Percentiles rank a stretch among this genome's conserved stretches.
Evolutionary conservation across 805 yeast genomes (phyloP).

Genomic region (Hanseniaspora guilliermondii): DNA sequence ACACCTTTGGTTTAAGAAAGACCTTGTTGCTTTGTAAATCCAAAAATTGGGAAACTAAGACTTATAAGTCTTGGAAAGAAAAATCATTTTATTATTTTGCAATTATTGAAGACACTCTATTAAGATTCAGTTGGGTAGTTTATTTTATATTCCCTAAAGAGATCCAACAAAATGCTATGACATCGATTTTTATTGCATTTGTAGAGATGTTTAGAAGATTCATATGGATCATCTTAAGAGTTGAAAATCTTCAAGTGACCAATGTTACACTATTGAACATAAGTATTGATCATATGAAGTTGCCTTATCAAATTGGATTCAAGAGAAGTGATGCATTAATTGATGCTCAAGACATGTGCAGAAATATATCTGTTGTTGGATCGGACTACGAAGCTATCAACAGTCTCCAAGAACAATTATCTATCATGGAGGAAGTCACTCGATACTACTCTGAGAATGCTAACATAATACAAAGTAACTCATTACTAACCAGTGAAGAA

Average conservation of each 20-base stretch:
- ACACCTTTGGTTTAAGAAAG: conserved; percentile 51
- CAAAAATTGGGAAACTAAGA: conserved; percentile 27
- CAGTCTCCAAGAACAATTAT: conserved; percentile 5
- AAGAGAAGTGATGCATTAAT: neutral
- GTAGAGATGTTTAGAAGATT: conserved; percentile 76
- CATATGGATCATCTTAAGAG: conserved; percentile 81
- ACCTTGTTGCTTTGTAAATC: conserved; percentile 50
- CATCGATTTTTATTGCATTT: conserved; percentile 70
- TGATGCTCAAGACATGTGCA: neutral
- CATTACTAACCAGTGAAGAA: neutral
- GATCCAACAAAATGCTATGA: conserved; percentile 75
- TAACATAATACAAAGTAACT: neutral
- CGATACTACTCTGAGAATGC: conserved; percentile 10
- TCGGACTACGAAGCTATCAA: conserved; percentile 1
- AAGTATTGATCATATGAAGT: conserved; percentile 60
- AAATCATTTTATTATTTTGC: conserved; percentile 56
- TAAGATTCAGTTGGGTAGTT: conserved; percentile 86
- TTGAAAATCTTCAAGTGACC: conserved; percentile 92
- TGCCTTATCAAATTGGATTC: conserved; percentile 54
- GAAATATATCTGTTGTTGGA: neutral
- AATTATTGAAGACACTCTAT: conserved; percentile 54
- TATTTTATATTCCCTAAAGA: conserved; percentile 67
- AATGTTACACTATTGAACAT: conserved; percentile 79
- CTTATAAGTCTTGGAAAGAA: conserved; percentile 19
- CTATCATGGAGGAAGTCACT: conserved; percentile 10